Conservation (phyloP, 805 yeast species). For the Kodamaea nitidulidarum region DNA sequence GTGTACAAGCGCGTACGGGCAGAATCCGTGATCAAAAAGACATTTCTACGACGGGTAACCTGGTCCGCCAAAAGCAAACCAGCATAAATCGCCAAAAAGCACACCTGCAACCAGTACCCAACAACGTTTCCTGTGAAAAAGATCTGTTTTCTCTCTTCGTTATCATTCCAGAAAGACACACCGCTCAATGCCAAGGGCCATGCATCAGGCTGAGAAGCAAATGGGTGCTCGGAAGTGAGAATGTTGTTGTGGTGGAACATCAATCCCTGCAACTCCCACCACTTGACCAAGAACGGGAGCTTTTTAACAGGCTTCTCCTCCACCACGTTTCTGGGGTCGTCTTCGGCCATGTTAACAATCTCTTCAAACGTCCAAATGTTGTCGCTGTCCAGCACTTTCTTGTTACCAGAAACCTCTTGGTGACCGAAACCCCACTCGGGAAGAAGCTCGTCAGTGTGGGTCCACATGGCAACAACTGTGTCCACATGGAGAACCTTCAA, state of each 20-base stretch:
- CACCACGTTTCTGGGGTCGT: conserved; percentile 59
- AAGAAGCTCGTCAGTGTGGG: conserved; percentile 73
- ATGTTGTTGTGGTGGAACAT: conserved; percentile 94
- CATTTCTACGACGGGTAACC: conserved; percentile 69
- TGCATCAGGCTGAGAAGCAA: conserved; percentile 83
- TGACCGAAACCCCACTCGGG: conserved; percentile 96
- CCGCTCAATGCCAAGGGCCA: conserved; percentile 93
- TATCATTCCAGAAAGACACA: conserved; percentile 93
- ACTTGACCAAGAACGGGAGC: conserved; percentile 76
- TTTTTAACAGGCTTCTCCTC: conserved; percentile 60
- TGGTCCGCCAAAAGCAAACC: conserved; percentile 72
- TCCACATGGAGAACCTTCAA: conserved; percentile 76
- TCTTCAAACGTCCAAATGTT: conserved; percentile 76
- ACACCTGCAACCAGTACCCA: conserved; percentile 85
- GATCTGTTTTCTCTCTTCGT: conserved; percentile 63
- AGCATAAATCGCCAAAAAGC: conserved; percentile 56
- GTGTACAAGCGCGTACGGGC: conserved; percentile 72
- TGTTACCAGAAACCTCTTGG: conserved; percentile 93
- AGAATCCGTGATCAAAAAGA: conserved; percentile 49
- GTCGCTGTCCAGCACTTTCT: conserved; percentile 61
- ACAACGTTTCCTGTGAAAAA: conserved; percentile 85
- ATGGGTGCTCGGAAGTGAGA: conserved; percentile 85
- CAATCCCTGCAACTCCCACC: conserved; percentile 79
- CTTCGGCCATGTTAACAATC: conserved; percentile 50
- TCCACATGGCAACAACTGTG: conserved; percentile 91